Evolutionary conservation across 192 early-diverging fungal genomes (phyloP), one percentile per base, ranked within the genome.

Genomic region (Irineochytrium annulatum): DNA sequence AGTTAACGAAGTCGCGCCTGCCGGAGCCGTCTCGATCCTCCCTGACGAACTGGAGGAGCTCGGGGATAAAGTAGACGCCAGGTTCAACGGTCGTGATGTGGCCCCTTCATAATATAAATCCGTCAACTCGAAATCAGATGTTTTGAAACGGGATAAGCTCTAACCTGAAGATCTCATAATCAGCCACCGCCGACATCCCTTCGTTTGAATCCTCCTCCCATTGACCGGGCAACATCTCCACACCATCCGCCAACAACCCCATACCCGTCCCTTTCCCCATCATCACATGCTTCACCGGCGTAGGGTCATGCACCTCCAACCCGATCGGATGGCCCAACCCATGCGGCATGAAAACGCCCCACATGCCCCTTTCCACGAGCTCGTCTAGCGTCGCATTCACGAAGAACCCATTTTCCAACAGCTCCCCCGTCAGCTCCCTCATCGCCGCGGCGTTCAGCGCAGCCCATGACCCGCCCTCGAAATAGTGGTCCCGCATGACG

Each of bases 1-100:
- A 81, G 56, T 81, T 70, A 26, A 81, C 52, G 28, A 65, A 62
- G n/a, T 62, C 52, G 20, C 27, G 34, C n/a, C 35, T 17, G 17
- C 6, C 46, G 1, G 65, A 39, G 6, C 43, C 52, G n/a, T n/a
- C n/a, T n/a, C n/a, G n/a, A 17, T 67, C 52, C 30, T 62, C 55
- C 52, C 46, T 58, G 3, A 70, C 49, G 3, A 34, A 20, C 20
- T 73, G 64, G 30, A 73, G 45, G n/a, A 93, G 80, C 19, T 73
- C 79, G 45, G 90, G 88, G 59, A 91, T 88, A 74, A 97, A 94
- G 72, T 97, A 97, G 54, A 94, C 74, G 1, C 94, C 94, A 19
- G 94, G 94, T 70, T 97, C 94, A 26, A 97, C 86, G 1, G 94
- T 97, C 55, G 89, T 76, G 33, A 86, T 82, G 79, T 87, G 85